These are phyloP conservation scores for Chlamydomonas urium DNA, from an alignment of 139 green algal species.

Conservation along the genomic window DNA sequence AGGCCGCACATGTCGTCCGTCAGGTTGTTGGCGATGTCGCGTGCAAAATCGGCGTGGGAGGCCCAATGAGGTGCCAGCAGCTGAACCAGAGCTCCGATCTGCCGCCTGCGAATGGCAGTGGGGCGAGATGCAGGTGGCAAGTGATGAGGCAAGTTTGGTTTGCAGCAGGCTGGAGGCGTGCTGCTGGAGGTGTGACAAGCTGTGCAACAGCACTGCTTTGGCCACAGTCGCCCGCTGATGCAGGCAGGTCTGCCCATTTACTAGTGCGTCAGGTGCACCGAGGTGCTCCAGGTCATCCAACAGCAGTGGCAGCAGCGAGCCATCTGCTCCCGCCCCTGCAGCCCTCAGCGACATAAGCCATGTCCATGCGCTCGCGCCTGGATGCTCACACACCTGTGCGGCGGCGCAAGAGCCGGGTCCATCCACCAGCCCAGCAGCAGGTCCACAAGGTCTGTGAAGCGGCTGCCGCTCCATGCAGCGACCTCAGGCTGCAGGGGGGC, in stretches of 20 bases:
- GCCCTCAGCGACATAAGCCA: too few species aligned
- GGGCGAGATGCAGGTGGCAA: not conserved
- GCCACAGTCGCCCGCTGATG: too few species aligned
- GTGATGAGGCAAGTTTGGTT: not conserved
- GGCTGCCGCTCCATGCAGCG: not conserved
- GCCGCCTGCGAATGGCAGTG: not conserved
- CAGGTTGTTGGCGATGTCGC: constrained; percentile 1
- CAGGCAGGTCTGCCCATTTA: too few species aligned
- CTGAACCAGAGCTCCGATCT: not conserved
- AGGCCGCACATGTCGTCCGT: not conserved
- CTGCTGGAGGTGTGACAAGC: too few species aligned
- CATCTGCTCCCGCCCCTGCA: too few species aligned
- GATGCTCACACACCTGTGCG: constrained; percentile 7
- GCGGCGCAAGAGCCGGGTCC: not conserved
- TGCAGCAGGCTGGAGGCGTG: too few species aligned
- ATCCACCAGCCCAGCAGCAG: constrained; percentile 20
- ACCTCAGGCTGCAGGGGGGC: not conserved
- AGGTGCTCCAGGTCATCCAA: too few species aligned
- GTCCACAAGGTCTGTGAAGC: constrained; percentile 21
- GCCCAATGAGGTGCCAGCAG: not conserved
- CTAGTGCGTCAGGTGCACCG: too few species aligned
- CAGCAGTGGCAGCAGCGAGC: too few species aligned
- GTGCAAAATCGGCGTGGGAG: not conserved
- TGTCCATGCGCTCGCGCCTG: too few species aligned
- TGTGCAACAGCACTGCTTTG: too few species aligned